Percentiles rank a stretch among this genome's conserved stretches.
Conservation (phyloP, 2,329 filamentous ascomycete species). For the Chaetomiaceae sp. region DNA sequence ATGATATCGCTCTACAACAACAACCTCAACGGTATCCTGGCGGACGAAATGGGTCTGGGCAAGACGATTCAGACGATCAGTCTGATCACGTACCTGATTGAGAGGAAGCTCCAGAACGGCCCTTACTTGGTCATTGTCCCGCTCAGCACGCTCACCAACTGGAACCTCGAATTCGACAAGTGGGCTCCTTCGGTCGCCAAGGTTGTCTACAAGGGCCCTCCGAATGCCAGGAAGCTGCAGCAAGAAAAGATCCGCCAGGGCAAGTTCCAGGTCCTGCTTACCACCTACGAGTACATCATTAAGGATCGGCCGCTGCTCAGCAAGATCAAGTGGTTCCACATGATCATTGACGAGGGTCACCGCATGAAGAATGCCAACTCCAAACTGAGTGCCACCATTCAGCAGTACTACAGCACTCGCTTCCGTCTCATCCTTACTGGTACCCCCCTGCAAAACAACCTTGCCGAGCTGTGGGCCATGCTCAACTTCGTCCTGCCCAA, state of each 20-base stretch:
- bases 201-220: conserved; percentile 96
- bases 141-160: conserved; percentile 94
- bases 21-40: conserved; percentile 96
- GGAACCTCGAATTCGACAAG: conserved; percentile 98
- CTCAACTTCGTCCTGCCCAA: conserved; percentile 97
- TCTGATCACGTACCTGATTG: conserved; percentile 93
- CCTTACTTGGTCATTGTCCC: conserved; percentile 97
- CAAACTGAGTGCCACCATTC: conserved; percentile 90
- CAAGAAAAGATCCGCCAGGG: conserved; percentile 93
- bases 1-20: conserved; percentile 99
- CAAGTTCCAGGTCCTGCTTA: conserved; percentile 91
- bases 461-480: conserved; percentile 93
- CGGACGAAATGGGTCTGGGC: conserved; percentile 98
- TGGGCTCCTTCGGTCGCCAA: conserved; percentile 85
- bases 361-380: conserved; percentile 99
- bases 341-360: conserved; percentile 99
- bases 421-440: conserved; percentile 96
- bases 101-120: conserved; percentile 84
- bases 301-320: conserved; percentile 91
- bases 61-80: conserved; percentile 99
- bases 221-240: conserved; percentile 77
- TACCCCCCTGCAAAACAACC: conserved; percentile 94
- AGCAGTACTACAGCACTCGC: conserved; percentile 88
- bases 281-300: conserved; percentile 99
- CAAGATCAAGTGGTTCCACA: conserved; percentile 99